Percentiles rank a stretch among this genome's conserved stretches.
Evolutionary conservation across 2,329 filamentous ascomycete species (phyloP).

Genomic region (Mycosphaerella arachidis): DNA sequence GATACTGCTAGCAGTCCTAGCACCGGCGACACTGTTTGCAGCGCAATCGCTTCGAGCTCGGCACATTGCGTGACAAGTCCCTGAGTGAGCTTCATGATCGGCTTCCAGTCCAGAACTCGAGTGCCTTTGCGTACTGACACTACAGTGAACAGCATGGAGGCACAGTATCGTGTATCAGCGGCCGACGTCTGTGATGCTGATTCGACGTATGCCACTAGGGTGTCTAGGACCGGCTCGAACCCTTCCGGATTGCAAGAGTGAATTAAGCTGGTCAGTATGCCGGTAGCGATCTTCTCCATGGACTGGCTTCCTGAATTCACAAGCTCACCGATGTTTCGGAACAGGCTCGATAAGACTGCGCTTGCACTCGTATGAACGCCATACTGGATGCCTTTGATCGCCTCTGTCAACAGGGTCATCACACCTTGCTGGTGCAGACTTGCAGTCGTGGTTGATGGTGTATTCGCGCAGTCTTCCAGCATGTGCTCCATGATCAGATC

Average conservation of each 20-base stretch:
- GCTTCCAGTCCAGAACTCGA: slow-evolving; percentile 68
- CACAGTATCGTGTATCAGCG: slow-evolving; percentile 39
- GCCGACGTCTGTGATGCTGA: slow-evolving; percentile 33
- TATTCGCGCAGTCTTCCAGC: slow-evolving; percentile 57
- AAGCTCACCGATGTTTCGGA: slow-evolving; percentile 28
- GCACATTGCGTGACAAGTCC: slow-evolving; percentile 29
- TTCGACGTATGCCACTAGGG: slow-evolving; percentile 52
- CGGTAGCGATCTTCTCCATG: slow-evolving; percentile 58
- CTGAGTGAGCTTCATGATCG: slow-evolving; percentile 49
- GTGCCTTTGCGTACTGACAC: slow-evolving; percentile 77
- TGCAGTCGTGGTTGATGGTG: slow-evolving; percentile 47
- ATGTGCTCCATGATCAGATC: slow-evolving; percentile 67
- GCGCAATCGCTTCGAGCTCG: slow-evolving; percentile 17
- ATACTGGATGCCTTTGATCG: slow-evolving; percentile 59
- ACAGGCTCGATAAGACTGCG: slow-evolving; percentile 50
- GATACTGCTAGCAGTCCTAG: slow-evolving; percentile 56
- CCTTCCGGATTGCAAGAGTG: slow-evolving; percentile 75
- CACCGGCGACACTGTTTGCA: slow-evolving; percentile 31
- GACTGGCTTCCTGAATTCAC: slow-evolving; percentile 18
- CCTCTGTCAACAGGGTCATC: slow-evolving; percentile 88
- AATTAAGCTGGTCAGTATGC: slow-evolving; percentile 73
- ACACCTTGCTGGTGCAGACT: slow-evolving; percentile 75
- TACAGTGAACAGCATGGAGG: slow-evolving; percentile 60
- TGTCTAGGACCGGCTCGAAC: slow-evolving; percentile 63
- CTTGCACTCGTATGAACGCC: slow-evolving; percentile 55